These are phyloP conservation scores for Pharus latifolius DNA, from an alignment of 176 grass and related monocot genomes.

Conservation along the genomic window DNA sequence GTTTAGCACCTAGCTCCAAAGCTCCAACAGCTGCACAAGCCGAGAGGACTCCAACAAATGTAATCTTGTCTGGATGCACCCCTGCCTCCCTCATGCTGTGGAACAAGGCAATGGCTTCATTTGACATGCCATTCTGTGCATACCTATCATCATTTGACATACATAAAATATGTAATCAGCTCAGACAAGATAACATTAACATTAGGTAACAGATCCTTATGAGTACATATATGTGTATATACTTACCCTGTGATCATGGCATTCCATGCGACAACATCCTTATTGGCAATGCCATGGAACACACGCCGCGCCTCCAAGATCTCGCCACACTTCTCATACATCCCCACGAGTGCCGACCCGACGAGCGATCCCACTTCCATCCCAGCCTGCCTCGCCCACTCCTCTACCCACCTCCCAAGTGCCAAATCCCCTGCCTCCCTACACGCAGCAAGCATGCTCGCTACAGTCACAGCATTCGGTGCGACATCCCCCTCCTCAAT, in stretches of 20 bases:
- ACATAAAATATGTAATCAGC: neutral
- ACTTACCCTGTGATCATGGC: constrained; percentile 84
- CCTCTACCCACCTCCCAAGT: constrained; percentile 49
- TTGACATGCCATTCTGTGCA: constrained; percentile 73
- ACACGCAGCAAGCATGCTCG: constrained; percentile 31
- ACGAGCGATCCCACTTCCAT: constrained; percentile 32
- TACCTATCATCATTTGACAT: constrained; percentile 52
- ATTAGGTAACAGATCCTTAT: neutral
- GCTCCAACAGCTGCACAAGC: constrained; percentile 70
- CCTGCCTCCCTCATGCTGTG: constrained; percentile 45
- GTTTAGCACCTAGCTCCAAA: constrained; percentile 49
- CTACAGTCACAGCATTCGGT: constrained; percentile 11
- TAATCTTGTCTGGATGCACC: constrained; percentile 56
- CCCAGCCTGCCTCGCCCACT: constrained; percentile 4
- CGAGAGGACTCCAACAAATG: constrained; percentile 67
- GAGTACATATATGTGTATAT: neutral
- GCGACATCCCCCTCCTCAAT: neutral
- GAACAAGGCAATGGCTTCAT: constrained; percentile 80
- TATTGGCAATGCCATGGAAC: constrained; percentile 39
- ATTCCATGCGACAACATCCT: constrained; percentile 66
- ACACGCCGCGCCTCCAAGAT: constrained; percentile 34
- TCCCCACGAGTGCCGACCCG: constrained; percentile 45
- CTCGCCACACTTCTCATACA: constrained; percentile 77
- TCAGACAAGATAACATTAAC: neutral
- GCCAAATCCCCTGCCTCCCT: constrained; percentile 34